Evolutionary conservation across 352 stramenopile genomes (phyloP), one percentile per base, ranked within the genome.

Genomic region (Phytophthora meadii): DNA sequence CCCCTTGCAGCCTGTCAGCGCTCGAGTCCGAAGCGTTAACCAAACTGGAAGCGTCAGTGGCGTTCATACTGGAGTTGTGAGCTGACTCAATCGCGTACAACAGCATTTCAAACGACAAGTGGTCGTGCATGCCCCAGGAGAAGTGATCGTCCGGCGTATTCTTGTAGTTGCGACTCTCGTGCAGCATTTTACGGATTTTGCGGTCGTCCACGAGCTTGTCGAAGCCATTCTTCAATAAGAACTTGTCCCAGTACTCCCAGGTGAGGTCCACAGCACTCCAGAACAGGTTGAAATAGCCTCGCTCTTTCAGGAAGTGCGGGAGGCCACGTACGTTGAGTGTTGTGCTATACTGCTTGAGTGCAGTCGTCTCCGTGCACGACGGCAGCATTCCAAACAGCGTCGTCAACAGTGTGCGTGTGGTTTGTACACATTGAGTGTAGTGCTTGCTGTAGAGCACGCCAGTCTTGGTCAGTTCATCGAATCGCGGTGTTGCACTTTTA

Each of bases 181-280:
- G 83, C 30, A 92, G 66, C 77, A 90, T 84, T 52, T 82, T 79
- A 34, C 79, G 79, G 19, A 92, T 65, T 56, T 88, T 87, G 25
- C 72, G 77, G 59, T 88, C 79, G 34, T 88, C 81, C 9, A 90
- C 77, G 28, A 90, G 70, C 64, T 87, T 87, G 52, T 92, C 81
- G 39, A 92, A 92, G 17, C 77, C 79, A 56, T 92, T 88, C 5
- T 71, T 71, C 9, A 74, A 44, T 22, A 90, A 48, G 14, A 92
- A 90, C 47, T 85, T 81, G 51, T 90, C 76, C 81, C 82, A 89
- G 54, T 88, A 82, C 50, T 90, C 84, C 75, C 79, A 88, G 28
- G 73, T 77, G 17, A 88, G 55, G 32, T 89, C 75, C 24, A 87
- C 80, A 1, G 81, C 84, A 52, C 78, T 84, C 79, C 79, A 92